These are phyloP conservation scores for Ensete glaucum DNA, from an alignment of 176 grass and related monocot genomes.

Conservation along the genomic window DNA sequence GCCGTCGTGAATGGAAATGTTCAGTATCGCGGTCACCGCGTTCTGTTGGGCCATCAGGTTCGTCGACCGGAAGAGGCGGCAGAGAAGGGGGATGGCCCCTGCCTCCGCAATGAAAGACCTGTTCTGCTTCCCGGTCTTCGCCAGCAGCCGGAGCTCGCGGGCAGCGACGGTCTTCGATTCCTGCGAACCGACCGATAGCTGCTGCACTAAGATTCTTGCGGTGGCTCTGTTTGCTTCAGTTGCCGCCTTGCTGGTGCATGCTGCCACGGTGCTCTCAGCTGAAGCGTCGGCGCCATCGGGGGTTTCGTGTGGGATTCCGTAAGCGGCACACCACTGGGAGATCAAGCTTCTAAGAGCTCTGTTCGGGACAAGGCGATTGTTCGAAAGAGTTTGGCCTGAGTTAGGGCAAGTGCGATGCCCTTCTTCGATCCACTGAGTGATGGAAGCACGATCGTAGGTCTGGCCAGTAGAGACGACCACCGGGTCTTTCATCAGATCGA, in stretches of 20 bases:
- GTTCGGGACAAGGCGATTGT: conserved; percentile 52
- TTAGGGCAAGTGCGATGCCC: conserved; percentile 91
- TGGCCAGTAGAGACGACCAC: conserved; percentile 81
- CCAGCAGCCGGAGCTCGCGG: conserved; percentile 69
- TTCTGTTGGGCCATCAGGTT: conserved; percentile 83
- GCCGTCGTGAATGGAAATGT: conserved; percentile 68
- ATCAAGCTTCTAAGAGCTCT: conserved; percentile 61
- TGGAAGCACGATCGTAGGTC: conserved; percentile 81
- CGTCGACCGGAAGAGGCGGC: conserved; percentile 33
- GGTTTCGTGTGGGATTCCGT: conserved; percentile 56
- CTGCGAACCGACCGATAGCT: conserved; percentile 36
- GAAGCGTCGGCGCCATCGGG: conserved; percentile 49
- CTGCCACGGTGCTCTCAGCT: conserved; percentile 35
- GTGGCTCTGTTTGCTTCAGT: conserved; percentile 56
- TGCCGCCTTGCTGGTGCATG: conserved; percentile 59
- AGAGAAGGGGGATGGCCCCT: conserved; percentile 61
- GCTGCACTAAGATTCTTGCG: conserved; percentile 47
- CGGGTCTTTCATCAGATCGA: conserved; percentile 76
- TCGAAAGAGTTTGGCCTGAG: conserved; percentile 49
- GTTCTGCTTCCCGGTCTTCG: conserved; percentile 74
- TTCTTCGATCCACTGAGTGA: conserved; percentile 89
- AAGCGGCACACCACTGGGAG: conserved; percentile 64
- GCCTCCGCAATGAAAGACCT: conserved; percentile 78
- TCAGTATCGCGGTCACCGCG: conserved; percentile 73
- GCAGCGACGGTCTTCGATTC: conserved; percentile 47